Conservation (phyloP, 768 basidiomycete species). For the Gelatoporia subvermispora region DNA sequence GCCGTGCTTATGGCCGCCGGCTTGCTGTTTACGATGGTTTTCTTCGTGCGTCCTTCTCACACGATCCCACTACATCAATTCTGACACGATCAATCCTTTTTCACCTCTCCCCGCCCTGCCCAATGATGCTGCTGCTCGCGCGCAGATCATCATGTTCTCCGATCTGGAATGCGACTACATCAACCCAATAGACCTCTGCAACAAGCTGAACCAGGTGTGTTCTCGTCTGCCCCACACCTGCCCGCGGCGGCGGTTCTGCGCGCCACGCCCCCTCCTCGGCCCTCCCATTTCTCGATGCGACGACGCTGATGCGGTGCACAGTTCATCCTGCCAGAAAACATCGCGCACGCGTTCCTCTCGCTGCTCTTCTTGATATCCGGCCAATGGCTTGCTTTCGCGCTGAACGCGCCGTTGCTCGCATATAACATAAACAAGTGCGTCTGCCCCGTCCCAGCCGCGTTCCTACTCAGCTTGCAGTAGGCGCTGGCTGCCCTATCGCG, state of each 20-base stretch:
- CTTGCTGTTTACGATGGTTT: slow-evolving; percentile 97
- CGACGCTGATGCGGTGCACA: slow-evolving; percentile 29
- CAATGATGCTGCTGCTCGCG: background rate
- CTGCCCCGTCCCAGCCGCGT: background rate
- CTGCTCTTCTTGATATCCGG: slow-evolving; percentile 88
- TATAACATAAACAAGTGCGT: slow-evolving; percentile 94
- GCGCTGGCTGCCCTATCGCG: background rate
- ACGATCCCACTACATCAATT: background rate
- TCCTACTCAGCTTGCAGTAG: no score
- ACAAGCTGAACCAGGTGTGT: slow-evolving; percentile 94
- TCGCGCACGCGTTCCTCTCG: slow-evolving; percentile 88
- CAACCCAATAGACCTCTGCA: slow-evolving; percentile 99
- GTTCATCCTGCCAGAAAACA: slow-evolving; percentile 98
- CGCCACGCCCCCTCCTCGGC: no score
- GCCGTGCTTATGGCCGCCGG: slow-evolving; percentile 93
- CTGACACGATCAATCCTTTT: background rate
- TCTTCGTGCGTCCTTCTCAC: slow-evolving; percentile 71
- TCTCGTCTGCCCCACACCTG: no score
- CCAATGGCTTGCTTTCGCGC: slow-evolving; percentile 89
- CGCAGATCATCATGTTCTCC: slow-evolving; percentile 99
- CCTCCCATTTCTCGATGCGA: no score
- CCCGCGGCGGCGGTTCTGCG: no score
- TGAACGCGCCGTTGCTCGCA: slow-evolving; percentile 84
- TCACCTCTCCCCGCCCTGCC: background rate
- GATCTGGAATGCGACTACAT: slow-evolving; percentile 99